Base-by-base conservation (phyloP, 805 yeast genomes). In the Tetrapisispora namnaoensis region DNA sequence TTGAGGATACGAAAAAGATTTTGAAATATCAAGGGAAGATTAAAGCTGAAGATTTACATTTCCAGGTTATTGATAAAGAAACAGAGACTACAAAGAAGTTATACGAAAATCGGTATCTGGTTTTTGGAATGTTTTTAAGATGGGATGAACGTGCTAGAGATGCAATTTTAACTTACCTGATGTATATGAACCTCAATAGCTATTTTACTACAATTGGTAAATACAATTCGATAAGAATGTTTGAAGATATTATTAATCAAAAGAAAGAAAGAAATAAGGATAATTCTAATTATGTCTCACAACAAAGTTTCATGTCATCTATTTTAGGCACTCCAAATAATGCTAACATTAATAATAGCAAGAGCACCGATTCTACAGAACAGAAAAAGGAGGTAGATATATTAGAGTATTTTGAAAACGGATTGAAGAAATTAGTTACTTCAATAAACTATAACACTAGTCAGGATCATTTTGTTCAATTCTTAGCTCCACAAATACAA, bases 401-500 rank as follows among this genome's bases (percentile, higher is more conserved):
- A 22, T 35, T 39, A 14, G 42, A 39, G 18, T 16, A 43, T 24
- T 43, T 39, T 28, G 47, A 42, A 14, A 21, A 42, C 2, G 44
- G 42, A 24, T 34, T 47, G 35, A 38, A 14, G 8, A 42, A 47
- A 24, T 4, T 43, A 34, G 9, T 43, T 2, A 35, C 38, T 2
- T 35, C 40, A 14, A 36, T 37, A 8, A 22, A 38, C 17, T 44
- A 37, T 39, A 27, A 16, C 27, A 30, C 24, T 8, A 38, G 42
- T 21, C 44, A 44, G n/a, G 34, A 48, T 22, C 46, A 44, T 28
- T 38, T 81, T 52, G 72, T 90, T 30, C 80, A 80, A 51, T 70
- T 91, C 40, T 70, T 83, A 6, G 78, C 87, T 27, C 96, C 97
- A 0, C 96, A 91, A 63, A 78, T 89, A 43, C 97, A 90, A 61